Base-by-base conservation (phyloP, 139 green algal genomes). In the Picochlorum sp. region DNA sequence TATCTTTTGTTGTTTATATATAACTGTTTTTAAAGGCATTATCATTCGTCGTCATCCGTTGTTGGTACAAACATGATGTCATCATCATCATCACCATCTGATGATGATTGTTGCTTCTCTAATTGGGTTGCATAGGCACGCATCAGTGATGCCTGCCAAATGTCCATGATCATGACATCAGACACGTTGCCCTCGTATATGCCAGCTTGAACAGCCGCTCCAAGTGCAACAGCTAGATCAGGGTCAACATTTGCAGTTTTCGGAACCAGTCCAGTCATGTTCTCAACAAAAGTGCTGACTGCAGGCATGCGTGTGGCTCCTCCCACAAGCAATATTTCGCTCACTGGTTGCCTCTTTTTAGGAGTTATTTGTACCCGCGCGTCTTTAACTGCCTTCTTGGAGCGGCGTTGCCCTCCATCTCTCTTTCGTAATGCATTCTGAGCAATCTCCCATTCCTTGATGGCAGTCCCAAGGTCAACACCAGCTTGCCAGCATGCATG, bases 241-340 rank as follows among this genome's bases (percentile, higher is more conserved):
- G 88, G 88, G 65, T 96, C 80, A 13, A 95, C 76, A 15, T 55
- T 47, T 11, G 44, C 30, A 13, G 49, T 57, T 16, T 68, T 62
- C 2, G 83, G 75, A 28, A 80, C 45, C 26, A 94, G 49, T 10
- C 90, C 84, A 1, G 89, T 95, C 83, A 94, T 92, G 81, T 95
- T 91, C 26, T 34, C 23, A 18, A 96, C 77, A 67, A 96, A 92
- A 49, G 59, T 66, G 8, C 49, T 49, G 15, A 96, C 69, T 2
- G 79, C 70, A 3, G 87, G 86, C 86, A 95, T 93, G 57, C 88
- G 82, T 0, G 90, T 95, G 55, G 86, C 75, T 16, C 86, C 90
- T 8, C 90, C 89, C 47, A 96, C 89, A 69, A 96, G 71, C 68
- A 96, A 74, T 61, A 95, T 79, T 51, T 75, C 26, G 51, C 67